Evolutionary conservation across 1,284 basidiomycete species (phyloP), one percentile per base, ranked within the genome.

Genomic region (Irpex sp.): DNA sequence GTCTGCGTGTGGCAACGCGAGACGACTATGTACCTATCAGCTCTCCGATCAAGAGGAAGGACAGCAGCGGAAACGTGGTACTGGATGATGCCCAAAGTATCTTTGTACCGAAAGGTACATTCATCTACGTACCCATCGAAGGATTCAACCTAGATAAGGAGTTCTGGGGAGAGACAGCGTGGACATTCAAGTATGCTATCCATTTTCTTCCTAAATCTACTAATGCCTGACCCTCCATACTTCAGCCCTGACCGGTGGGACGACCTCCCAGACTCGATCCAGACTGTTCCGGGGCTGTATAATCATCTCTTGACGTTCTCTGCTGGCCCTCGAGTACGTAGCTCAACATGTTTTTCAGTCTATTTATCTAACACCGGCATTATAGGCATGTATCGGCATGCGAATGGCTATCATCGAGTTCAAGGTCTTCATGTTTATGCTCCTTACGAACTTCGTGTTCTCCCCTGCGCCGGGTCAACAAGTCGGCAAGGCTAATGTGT

Each of bases 401-500:
- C 83, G 85, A 35, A 91, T 93, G 72, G 89, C 91, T 11, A 77
- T 91, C 71, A 88, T 92, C 62, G 90, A 93, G 75, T 88, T 92
- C 68, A 93, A 93, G 75, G 81, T 83, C 1, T 87, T 93, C 69
- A 70, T 92, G 11, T 92, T 85, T 68, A 81, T 87, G 53, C 79
- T 93, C 31, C 67, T 93, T 53, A 84, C 85, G 11, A 82, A 83
- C 68, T 93, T 92, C 67, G 78, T 75, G 3, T 93, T 92, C 72
- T 71, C 74, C 0, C 74, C 81, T 64, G 81, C 87, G 0, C 79
- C 78, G 8, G 80, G 83, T 43, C 33, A 60, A 26, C 81, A 81
- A 66, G 83, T 93, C 31, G 77, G 81, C 66, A 88, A 86, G 69
- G 80, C 82, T 5, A 92, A 92, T 69, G 86, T 89, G 90, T 92